Base-by-base conservation (phyloP, 1,284 basidiomycete genomes). In the Irpex rosettiformis region DNA sequence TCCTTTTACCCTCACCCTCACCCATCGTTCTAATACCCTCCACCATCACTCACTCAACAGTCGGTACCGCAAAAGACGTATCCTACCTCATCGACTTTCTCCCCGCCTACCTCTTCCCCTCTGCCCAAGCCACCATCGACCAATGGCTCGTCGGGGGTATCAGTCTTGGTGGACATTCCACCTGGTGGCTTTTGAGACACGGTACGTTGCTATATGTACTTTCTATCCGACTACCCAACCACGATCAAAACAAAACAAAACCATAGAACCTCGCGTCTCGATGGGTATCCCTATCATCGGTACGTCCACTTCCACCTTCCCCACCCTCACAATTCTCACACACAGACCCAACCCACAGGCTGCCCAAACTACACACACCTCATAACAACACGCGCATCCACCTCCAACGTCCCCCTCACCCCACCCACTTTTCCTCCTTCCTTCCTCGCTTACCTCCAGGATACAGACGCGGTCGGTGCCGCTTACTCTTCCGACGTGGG, bases 21-120 rank as follows among this genome's bases (percentile, higher is more conserved):
- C n/a, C n/a, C n/a, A n/a, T n/a, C n/a, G n/a, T n/a, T n/a, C n/a
- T n/a, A n/a, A n/a, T n/a, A n/a, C n/a, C n/a, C n/a, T n/a, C n/a
- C n/a, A n/a, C n/a, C n/a, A n/a, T n/a, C n/a, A n/a, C n/a, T n/a
- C n/a, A n/a, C n/a, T n/a, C n/a, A n/a, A n/a, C 61, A 88, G 86
- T 77, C 58, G 93, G 93, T 2, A 89, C 89, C 0, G 84, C 86
- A 3, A 77, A 80, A 48, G 94, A 96, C 66, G 81, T 93, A 3
- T 86, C 87, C 0, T 87, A 89, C 72, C 70, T 96, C 58, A 88
- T 95, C 61, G 90, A 94, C 69, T 89, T 93, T 67, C 76, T 96
- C 3, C 83, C 88, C 0, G 69, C 86, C 1, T 91, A 88, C 70
- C 72, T 96, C 21, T 96, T 90, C 69, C 93, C 93, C 0, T 67